Evolutionary conservation across 345 rosid genomes (phyloP).

Genomic region (Camelina laxa): DNA sequence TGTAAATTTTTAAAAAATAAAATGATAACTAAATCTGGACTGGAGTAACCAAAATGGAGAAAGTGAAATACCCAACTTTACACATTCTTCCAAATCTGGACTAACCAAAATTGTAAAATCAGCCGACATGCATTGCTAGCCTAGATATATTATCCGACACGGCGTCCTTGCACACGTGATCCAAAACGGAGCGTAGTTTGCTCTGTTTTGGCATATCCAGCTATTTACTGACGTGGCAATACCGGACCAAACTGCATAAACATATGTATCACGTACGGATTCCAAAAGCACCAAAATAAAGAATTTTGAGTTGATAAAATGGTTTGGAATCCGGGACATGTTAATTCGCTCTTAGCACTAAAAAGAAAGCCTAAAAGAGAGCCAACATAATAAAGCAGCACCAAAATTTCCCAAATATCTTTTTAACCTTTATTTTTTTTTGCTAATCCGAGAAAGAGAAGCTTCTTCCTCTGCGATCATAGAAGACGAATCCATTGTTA

Average conservation of each 20-base stretch:
- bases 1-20: too few species aligned
- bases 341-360: slow-evolving; percentile 18
- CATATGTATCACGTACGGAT: slow-evolving; percentile 31
- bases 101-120: not conserved
- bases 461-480: slow-evolving; percentile 16
- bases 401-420: slow-evolving; percentile 1
- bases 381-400: slow-evolving; percentile 26
- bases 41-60: not conserved
- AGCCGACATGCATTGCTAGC: not conserved
- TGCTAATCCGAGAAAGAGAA: slow-evolving; percentile 17
- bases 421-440: not conserved
- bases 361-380: slow-evolving; percentile 22
- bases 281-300: slow-evolving; percentile 21
- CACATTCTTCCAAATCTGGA: too few species aligned
- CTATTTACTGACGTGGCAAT: slow-evolving; percentile 32
- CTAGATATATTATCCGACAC: not conserved
- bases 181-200: slow-evolving; percentile 9
- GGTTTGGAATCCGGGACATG: slow-evolving; percentile 36
- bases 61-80: not conserved
- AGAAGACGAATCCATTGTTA: not conserved
- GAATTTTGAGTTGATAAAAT: slow-evolving; percentile 40
- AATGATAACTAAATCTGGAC: not conserved
- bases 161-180: slow-evolving; percentile 9
- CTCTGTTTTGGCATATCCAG: slow-evolving; percentile 1
- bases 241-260: slow-evolving; percentile 5